These are phyloP conservation scores for Durusdinium trenchii DNA, from an alignment of 73 alveolate genomes.

Conservation along the genomic window DNA sequence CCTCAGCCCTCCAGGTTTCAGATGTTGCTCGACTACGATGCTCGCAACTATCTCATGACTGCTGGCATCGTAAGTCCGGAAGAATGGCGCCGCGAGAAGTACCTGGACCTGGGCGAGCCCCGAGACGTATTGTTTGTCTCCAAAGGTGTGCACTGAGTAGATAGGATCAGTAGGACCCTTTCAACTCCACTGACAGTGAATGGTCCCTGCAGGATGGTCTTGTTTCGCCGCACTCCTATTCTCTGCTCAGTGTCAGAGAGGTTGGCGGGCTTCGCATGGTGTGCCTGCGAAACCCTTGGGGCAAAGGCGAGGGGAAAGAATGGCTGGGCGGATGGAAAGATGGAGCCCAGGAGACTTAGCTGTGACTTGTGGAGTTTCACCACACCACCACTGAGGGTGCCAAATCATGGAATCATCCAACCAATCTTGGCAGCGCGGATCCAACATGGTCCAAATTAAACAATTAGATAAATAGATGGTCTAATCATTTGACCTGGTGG, in stretches of 20 bases:
- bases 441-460: too few species aligned
- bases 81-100: neutral
- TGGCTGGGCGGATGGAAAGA: slow-evolving; percentile 12
- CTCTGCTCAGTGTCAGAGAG: neutral
- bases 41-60: slow-evolving; percentile 8
- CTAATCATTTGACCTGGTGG: too few species aligned
- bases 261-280: slow-evolving; percentile 14
- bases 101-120: neutral
- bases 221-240: neutral
- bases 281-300: slow-evolving; percentile 28
- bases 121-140: too few species aligned
- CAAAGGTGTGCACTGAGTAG: too few species aligned
- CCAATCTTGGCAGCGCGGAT: too few species aligned
- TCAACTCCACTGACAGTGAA: neutral
- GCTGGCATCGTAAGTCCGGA: neutral
- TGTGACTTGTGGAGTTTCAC: neutral
- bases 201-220: neutral
- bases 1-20: neutral
- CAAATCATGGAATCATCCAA: too few species aligned
- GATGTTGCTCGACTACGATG: neutral
- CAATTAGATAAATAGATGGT: too few species aligned
- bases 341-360: neutral
- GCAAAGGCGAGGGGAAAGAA: neutral
- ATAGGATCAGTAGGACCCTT: too few species aligned
- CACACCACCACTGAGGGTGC: too few species aligned